Evolutionary conservation across 2,329 filamentous ascomycete species (phyloP).

Genomic region (Colletotrichum tamarilloi): DNA sequence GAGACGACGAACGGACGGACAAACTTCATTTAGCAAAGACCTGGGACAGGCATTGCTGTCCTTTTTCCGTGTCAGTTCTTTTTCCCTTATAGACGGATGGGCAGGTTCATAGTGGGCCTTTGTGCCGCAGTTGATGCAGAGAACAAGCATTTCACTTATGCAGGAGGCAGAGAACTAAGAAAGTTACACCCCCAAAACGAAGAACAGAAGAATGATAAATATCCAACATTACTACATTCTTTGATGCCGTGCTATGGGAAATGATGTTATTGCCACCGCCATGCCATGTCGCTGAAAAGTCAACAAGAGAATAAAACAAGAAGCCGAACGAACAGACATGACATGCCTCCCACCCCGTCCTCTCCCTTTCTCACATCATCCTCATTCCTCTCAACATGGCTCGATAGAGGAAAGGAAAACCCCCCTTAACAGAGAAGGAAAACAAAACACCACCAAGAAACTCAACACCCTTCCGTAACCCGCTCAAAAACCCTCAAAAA

Average conservation of each 20-base stretch:
- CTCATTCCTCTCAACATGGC: background rate
- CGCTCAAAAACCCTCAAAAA: conserved; percentile 76
- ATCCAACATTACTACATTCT: background rate
- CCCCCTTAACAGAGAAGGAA: background rate
- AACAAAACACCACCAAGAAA: no score
- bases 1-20: background rate
- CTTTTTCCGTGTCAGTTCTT: background rate
- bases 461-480: conserved; percentile 47
- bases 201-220: background rate
- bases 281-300: background rate
- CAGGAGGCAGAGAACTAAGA: no score
- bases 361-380: background rate
- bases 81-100: background rate
- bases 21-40: background rate
- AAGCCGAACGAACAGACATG: background rate
- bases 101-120: background rate
- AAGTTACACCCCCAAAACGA: no score
- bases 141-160: no score
- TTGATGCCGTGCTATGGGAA: background rate
- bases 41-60: no score
- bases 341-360: background rate
- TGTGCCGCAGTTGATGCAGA: background rate
- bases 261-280: background rate
- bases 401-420: no score
- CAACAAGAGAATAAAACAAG: background rate